phyloP scores from a whole-genome alignment of 106 monocot species.

The Allium cepa region DNA sequence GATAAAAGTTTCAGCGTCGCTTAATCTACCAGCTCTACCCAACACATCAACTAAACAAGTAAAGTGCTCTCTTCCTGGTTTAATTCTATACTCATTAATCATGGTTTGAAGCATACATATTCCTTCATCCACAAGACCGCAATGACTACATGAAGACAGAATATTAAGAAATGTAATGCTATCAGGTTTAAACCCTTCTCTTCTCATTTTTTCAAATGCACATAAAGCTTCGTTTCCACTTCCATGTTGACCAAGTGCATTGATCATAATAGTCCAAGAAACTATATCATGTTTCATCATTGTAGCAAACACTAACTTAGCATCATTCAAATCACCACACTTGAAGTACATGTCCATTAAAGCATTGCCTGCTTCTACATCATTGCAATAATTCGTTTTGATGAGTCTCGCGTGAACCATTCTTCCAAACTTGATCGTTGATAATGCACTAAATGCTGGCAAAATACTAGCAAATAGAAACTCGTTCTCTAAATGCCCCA shows the following conservation, averaged over 20 bases:
- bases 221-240: slow-evolving; percentile 40
- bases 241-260: slow-evolving; percentile 62
- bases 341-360: slow-evolving; percentile 85
- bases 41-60: slow-evolving; percentile 62
- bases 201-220: slow-evolving; percentile 27
- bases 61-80: slow-evolving; percentile 59
- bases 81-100: slow-evolving; percentile 22
- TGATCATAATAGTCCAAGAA: slow-evolving; percentile 51
- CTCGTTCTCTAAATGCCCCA: slow-evolving; percentile 47
- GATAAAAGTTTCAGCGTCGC: slow-evolving; percentile 62
- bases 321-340: slow-evolving; percentile 57
- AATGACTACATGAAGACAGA: slow-evolving; percentile 63
- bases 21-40: slow-evolving; percentile 58
- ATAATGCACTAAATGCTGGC: slow-evolving; percentile 21
- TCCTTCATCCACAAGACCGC: slow-evolving; percentile 60
- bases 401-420: slow-evolving; percentile 45
- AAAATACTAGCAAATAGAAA: slow-evolving; percentile 49
- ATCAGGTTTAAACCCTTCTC: slow-evolving; percentile 38
- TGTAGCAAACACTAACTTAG: slow-evolving; percentile 26
- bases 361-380: slow-evolving; percentile 50
- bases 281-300: slow-evolving; percentile 37
- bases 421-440: slow-evolving; percentile 41
- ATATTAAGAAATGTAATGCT: slow-evolving; percentile 38
- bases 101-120: slow-evolving; percentile 43
- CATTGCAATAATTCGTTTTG: slow-evolving; percentile 25